Base-by-base conservation (phyloP, 2,329 filamentous ascomycete species). In the Diaporthe sp. region DNA sequence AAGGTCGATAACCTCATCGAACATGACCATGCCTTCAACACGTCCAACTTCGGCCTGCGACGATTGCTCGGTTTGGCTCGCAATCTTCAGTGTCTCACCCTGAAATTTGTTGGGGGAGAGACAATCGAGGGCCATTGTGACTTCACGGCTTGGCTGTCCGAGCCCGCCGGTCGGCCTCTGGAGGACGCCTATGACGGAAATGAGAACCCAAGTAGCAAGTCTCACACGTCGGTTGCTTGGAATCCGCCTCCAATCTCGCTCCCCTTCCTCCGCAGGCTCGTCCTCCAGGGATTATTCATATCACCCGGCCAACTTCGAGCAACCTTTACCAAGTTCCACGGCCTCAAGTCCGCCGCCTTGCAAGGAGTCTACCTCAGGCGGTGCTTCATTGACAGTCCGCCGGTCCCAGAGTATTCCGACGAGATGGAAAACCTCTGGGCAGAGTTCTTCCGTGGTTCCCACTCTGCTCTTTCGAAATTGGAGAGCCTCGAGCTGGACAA, bases 1-100 rank as follows among this genome's bases (percentile, higher is more conserved):
- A n/a, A 13, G 1, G 15, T 15, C 2, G 2, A 1, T 1, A 4
- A 15, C 4, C 22, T 37, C 6, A 12, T 0, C 3, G 22, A 51
- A 1, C 63, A 68, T 5, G 3, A 10, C 6, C 63, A 68, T 20
- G 2, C 5, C 2, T 68, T 37, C 7, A 15, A 17, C 4, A 20
- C 63, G 20, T 20, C 8, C 44, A 51, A 49, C 3, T 4, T 5
- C 22, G 6, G 44, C 31, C 63, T 68, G 3, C 63, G 63, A 25
- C 2, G 22, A 1, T 8, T 68, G 9, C 28, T 68, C 6, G 2
- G 20, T 6, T n/a, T 37, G 12, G 12, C 44, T 17, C 3, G 12
- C 44, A 53, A 17, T 13, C 13, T 68, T 0, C 10, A n/a, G 44
- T 25, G 6, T n/a, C 44, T 68, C 6, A n/a, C 28, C 4, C 3